Evolutionary conservation across 768 basidiomycete species (phyloP), one percentile per base, ranked within the genome.

Genomic region (Tricholoma sp.): DNA sequence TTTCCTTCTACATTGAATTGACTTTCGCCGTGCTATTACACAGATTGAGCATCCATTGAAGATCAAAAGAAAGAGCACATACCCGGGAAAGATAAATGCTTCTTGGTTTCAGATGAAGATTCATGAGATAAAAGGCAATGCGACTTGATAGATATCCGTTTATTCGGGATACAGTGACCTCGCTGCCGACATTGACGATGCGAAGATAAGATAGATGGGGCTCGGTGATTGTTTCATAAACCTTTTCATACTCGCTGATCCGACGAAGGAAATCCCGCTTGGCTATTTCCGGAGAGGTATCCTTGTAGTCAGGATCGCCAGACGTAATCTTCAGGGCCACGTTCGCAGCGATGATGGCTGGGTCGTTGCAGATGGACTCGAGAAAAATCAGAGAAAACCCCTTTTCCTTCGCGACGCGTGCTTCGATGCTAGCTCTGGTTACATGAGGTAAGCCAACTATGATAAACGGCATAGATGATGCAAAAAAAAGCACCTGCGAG

Each of bases 61-160:
- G 43, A 35, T 51, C n/a, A 4, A 60, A n/a, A 57, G 54, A 12
- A 39, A 47, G 16, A 9, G 5, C 51, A 72, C 87, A 65, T 66
- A 98, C 96, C 64, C 97, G 75, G 4, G 97, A 98, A 59, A 99
- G 83, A 73, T 94, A 99, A 59, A 99, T 98, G 68, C 88, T 93
- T 57, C 97, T 81, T 5, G 97, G 96, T 65, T 97, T 97, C 63
- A 99, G 76, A 72, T 99, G 97, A 64, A 98, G 71, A 70, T 98
- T 98, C 95, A 98, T 98, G 55, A 99, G 79, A 72, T 95, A 99
- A 74, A 96, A 99, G 18, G 94, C 96, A 62, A 99, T 94, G 34
- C 97, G 88, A 79, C 92, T 94, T 67, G 95, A 93, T 58, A 99
- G 74, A 67, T 99, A 99, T 12, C 95, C 95, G 66, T 95, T 85